Base-by-base conservation (phyloP, 345 rosid genomes). In the Trapa incisa region DNA sequence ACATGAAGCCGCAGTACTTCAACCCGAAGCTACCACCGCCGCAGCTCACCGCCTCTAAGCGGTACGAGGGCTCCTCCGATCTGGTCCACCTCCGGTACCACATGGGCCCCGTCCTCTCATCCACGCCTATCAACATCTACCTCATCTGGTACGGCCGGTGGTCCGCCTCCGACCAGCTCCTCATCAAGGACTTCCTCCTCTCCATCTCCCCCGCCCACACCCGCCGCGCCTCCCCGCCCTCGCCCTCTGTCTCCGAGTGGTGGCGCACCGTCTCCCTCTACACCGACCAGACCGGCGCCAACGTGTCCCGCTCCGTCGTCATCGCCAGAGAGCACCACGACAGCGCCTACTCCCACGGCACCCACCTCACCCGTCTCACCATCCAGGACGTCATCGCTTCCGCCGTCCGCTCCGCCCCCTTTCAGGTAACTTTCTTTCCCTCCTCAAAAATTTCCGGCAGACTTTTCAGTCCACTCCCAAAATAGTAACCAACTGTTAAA, bases 81-180 rank as follows among this genome's bases (percentile, higher is more conserved):
- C 67, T 94, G 0, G 78, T 94, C 65, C 74, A 86, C 22, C 95
- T 94, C 74, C 89, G 91, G 0, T 94, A 94, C 87, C 99, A 94
- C 66, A 94, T 94, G 99, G 99, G 99, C 15, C 99, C 99, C 0
- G 99, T 94, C 2, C 95, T 94, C 62, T 85, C 99, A 5, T 85
- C 95, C 10, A 64, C 89, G 0, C 97, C 96, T 1, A 89, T 94
- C 61, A 94, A 88, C 78, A 80, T 94, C 69, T 86, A 91, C 76
- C 78, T 91, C 50, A 83, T 94, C 61, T 94, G 99, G 99, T 94
- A 94, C 83, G 99, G 99, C 36, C 77, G 66, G 0, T 94, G 99
- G 99, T 13, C 84, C 0, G 52, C 37, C 0, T 41, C 85, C 13
- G 95, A 91, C 10, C 87, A 94, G 39, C 76, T 80, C 57, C 79